Evolutionary conservation across 164 flowering plant genomes (phyloP).

Genomic region (Vitis amurensis): DNA sequence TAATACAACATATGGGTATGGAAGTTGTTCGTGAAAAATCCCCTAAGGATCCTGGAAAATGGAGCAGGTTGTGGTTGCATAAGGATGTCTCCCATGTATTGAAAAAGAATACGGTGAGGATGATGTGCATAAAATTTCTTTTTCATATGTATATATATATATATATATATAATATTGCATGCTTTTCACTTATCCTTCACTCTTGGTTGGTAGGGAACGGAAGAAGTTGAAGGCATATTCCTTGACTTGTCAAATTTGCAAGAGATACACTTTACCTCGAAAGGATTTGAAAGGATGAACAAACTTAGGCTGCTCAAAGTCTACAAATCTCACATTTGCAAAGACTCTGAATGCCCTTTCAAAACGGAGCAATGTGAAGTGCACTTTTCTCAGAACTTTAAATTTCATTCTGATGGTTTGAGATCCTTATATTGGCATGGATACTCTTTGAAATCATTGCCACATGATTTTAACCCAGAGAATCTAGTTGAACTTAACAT

Average conservation of each 20-base stretch:
- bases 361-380: not conserved
- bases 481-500: slow-evolving; percentile 16
- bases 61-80: slow-evolving; percentile 6
- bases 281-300: not conserved
- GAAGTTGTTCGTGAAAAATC: slow-evolving; percentile 14
- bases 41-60: not conserved
- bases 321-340: not conserved
- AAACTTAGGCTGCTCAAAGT: slow-evolving; percentile 4
- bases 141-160: no score
- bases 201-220: slow-evolving; percentile 5
- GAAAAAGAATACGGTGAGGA: not conserved
- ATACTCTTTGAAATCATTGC: not conserved
- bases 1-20: slow-evolving; percentile 16
- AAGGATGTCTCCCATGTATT: not conserved
- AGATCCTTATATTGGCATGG: slow-evolving; percentile 2
- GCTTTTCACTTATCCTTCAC: not conserved
- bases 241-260: not conserved
- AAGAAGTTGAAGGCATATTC: slow-evolving; percentile 8
- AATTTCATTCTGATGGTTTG: not conserved
- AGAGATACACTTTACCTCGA: not conserved
- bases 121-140: no score
- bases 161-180: no score
- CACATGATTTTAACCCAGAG: not conserved
- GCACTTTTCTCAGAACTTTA: not conserved
- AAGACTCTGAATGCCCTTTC: no score